Evolutionary conservation across 2,329 filamentous ascomycete species (phyloP).

Genomic region (Aspergillus flavus): DNA sequence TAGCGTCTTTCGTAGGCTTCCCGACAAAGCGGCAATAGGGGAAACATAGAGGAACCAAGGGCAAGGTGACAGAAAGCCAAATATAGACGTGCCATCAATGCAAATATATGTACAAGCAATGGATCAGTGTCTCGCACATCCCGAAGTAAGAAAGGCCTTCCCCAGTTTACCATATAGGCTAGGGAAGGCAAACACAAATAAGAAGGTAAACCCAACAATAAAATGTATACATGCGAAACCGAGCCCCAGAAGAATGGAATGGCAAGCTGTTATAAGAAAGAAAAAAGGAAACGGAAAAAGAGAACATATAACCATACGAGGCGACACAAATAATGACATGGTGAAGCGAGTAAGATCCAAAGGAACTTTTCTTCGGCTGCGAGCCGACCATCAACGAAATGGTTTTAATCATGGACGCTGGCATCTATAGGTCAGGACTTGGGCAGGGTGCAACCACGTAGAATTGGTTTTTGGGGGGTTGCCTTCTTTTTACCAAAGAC

Average conservation of each 20-base stretch:
- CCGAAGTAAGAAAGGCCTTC: constrained; percentile 17
- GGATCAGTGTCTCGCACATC: constrained; percentile 29
- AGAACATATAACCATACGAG: neutral
- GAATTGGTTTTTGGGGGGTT: constrained; percentile 24
- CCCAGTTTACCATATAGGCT: constrained; percentile 21
- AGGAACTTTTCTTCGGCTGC: neutral
- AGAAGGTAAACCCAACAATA: constrained; percentile 11
- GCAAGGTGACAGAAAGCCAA: constrained; percentile 10
- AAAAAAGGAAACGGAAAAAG: neutral
- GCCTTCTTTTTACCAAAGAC: constrained; percentile 42
- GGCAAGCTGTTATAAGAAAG: constrained; percentile 5
- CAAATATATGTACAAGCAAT: constrained; percentile 40
- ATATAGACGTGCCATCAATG: constrained; percentile 27
- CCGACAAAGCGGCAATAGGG: constrained; percentile 14
- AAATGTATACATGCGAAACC: constrained; percentile 25
- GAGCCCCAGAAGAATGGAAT: constrained; percentile 4
- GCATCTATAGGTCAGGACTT: constrained; percentile 12
- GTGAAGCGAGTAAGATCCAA: neutral
- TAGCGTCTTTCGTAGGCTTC: constrained; percentile 16
- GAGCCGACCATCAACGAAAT: neutral
- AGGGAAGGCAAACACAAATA: constrained; percentile 17
- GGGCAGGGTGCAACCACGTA: constrained; percentile 15
- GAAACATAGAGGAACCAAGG: constrained; percentile 12
- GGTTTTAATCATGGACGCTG: neutral
- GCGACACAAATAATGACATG: no score